Evolutionary conservation across 2,329 filamentous ascomycete genomes (phyloP), one percentile per base, ranked within the genome.

Genomic region (Xylaria sp.): DNA sequence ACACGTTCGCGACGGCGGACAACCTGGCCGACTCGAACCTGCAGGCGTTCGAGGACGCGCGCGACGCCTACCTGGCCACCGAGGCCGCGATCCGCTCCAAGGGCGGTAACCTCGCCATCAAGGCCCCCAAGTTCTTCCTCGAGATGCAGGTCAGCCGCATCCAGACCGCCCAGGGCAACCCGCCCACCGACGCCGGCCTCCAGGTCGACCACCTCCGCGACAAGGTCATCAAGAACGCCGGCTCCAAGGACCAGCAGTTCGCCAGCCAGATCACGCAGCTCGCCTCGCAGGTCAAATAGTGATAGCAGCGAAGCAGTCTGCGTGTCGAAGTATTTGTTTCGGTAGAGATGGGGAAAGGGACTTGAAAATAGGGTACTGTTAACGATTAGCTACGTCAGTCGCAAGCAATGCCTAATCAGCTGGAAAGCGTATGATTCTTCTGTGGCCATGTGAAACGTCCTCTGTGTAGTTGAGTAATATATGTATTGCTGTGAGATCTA

Each of bases 51-150:
- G 74, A 83, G 66, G 72, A 82, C 62, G 65, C 75, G 57, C 74
- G 85, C 40, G 77, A 84, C 64, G 77, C 78, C 8, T 86, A 86
- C 63, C 69, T 80, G 2, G 83, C 83, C 0, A 86, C 83, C 4
- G 83, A 86, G 68, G 82, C 80, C 1, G 83, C 81, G 1, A 72
- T 86, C 44, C 74, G 83, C 18, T 81, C 78, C 19, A 76, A 77
- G 6, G 78, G 75, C 8, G 83, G 82, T 2, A 75, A 64, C 50
- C 70, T 86, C 17, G 78, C 74, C 1, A 80, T 86, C 70, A 85
- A 86, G 69, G 79, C 81, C 4, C 83, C 83, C 57, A 86, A 86
- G 69, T 86, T 86, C 77, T 86, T 86, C 67, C 66, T 86, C 39
- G 71, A 78, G 54, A 80, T 84, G 67, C 83, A 86, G 69, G 76